Base-by-base conservation (phyloP, 352 stramenopile species). In the Elongisporangium anandrum region DNA sequence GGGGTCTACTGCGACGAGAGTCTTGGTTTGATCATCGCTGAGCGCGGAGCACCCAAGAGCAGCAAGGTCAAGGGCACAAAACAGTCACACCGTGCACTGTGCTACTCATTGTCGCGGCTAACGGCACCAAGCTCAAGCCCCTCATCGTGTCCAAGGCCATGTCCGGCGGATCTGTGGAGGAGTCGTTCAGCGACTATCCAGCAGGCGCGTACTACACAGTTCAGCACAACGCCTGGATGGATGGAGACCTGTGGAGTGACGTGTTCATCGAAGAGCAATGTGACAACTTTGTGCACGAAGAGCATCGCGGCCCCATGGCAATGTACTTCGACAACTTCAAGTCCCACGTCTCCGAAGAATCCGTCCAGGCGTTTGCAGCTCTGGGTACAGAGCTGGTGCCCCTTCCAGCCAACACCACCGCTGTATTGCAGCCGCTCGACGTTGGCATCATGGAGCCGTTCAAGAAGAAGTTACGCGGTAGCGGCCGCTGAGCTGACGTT, bases 251-350 rank as follows among this genome's bases (percentile, higher is more conserved):
- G 8, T 59, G 54, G 54, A 8, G 21, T 4, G 39, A 52, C 13
- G 13, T 20, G 1, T n/a, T 59, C 13, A 59, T 52, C 16, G 54
- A 53, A 2, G 19, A 24, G 5, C 13, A 53, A 19, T 59, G 54
- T 17, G 54, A 13, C 5, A 19, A 22, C 20, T 39, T 34, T 34
- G 24, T 34, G 4, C 24, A 34, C 7, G 24, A 34, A 7, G 24
- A 21, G 10, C 24, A 65, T n/a, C 52, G 16, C 12, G 56, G 24
- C 4, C 52, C 51, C 2, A 34, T 59, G 5, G 53, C 57, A 4
- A 38, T 74, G 17, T 67, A 64, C 22, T 54, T 71, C 20, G 63
- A 69, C 63, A 75, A 75, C 50, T 66, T 71, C 50, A 66, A 66
- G 56, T 61, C 49, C n/a, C 67, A 71, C 50, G 58, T 66, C 21